Evolutionary conservation across 2,329 filamentous ascomycete species (phyloP).

Genomic region (Amylocarpus encephaloides): DNA sequence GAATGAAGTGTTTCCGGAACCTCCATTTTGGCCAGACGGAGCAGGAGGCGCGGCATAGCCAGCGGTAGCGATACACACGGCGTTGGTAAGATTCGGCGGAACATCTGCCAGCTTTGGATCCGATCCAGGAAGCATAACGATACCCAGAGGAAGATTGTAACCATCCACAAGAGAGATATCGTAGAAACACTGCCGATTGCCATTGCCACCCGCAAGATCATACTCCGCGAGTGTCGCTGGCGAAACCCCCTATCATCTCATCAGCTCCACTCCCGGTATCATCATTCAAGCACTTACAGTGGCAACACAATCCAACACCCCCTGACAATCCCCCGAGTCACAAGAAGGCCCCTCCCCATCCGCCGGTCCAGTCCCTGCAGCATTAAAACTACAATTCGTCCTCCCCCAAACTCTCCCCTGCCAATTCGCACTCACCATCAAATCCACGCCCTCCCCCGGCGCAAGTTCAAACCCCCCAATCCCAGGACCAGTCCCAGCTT

Average conservation of each 20-base stretch:
- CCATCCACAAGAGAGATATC: conserved; percentile 82
- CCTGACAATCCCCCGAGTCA: conserved; percentile 69
- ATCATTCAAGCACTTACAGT: conserved; percentile 46
- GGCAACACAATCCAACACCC: conserved; percentile 60
- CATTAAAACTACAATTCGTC: conserved; percentile 74
- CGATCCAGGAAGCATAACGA: conserved; percentile 52
- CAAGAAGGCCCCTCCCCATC: conserved; percentile 50
- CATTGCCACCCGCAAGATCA: conserved; percentile 60
- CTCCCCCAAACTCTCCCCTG: conserved; percentile 76
- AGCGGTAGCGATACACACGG: conserved; percentile 66
- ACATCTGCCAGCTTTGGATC: conserved; percentile 56
- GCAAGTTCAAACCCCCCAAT: conserved; percentile 62
- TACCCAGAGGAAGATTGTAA: conserved; percentile 70
- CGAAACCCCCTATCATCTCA: conserved; percentile 52
- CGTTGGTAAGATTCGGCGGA: conserved; percentile 70
- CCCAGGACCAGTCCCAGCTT: conserved; percentile 61
- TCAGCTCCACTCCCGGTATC: conserved; percentile 8
- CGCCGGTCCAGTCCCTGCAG: conserved; percentile 49
- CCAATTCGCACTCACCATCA: conserved; percentile 69
- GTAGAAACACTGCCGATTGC: conserved; percentile 64
- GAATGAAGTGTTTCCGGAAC: conserved; percentile 57
- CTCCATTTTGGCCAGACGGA: conserved; percentile 42
- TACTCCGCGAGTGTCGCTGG: conserved; percentile 78
- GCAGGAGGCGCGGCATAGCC: conserved; percentile 52
- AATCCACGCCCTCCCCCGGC: conserved; percentile 49